A percentile compares a stretch with the other conserved stretches of the same genome.
These are phyloP conservation scores for Sanguinoderma infundibulare DNA, from an alignment of 1,284 basidiomycete genomes.

Conservation along the genomic window DNA sequence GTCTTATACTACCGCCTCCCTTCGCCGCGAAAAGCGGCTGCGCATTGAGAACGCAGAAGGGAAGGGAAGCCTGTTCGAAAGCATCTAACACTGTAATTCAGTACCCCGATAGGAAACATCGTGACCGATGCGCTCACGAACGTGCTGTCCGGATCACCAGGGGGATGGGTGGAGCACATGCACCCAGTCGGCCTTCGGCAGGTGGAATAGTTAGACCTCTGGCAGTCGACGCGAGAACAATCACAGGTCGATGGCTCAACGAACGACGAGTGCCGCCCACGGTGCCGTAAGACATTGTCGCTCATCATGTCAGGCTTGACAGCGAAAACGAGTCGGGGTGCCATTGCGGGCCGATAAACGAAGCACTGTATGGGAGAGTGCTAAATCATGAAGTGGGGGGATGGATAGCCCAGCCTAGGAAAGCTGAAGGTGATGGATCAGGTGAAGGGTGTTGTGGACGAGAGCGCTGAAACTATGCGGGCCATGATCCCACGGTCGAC, in stretches of 20 bases:
- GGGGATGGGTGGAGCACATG: neutral
- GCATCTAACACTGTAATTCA: neutral
- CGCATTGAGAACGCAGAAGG: neutral
- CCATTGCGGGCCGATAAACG: neutral
- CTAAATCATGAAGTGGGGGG: neutral
- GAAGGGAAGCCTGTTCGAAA: neutral
- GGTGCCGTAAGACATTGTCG: neutral
- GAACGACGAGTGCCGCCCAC: neutral
- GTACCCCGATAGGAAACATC: neutral
- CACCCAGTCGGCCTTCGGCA: neutral
- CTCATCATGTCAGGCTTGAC: neutral
- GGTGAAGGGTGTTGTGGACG: neutral
- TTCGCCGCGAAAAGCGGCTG: neutral
- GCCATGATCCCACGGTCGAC: neutral
- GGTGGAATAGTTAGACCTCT: neutral
- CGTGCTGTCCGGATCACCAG: constrained; percentile 1
- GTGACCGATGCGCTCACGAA: neutral
- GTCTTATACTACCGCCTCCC: neutral
- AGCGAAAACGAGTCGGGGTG: neutral
- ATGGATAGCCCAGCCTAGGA: neutral
- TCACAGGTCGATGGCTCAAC: neutral
- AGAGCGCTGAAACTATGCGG: neutral
- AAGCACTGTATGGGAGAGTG: neutral
- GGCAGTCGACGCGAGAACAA: constrained; percentile 3
- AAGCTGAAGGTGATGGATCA: neutral